phyloP scores from a whole-genome alignment of 2,329 filamentous ascomycete genomes.

The Microthyrium microscopicum region DNA sequence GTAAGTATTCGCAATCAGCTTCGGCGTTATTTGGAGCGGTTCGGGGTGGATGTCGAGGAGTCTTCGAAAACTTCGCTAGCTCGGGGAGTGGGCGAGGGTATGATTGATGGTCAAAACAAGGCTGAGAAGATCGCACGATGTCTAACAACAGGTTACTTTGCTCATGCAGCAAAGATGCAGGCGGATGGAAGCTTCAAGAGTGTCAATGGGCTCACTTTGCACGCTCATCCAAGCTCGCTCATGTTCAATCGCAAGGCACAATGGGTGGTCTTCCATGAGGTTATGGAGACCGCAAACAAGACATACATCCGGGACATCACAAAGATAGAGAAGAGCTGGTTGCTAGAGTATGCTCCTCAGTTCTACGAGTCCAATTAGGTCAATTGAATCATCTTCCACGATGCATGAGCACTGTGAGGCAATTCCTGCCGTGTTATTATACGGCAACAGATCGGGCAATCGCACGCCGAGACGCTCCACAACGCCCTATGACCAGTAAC shows the following conservation, averaged over 20 bases:
- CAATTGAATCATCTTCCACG: too few species aligned
- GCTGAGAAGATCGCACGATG: slow-evolving; percentile 68
- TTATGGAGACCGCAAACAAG: slow-evolving; percentile 78
- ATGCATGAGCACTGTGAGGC: too few species aligned
- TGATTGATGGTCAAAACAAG: slow-evolving; percentile 27
- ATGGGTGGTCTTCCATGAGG: slow-evolving; percentile 91
- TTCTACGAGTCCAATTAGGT: too few species aligned
- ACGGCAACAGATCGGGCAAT: too few species aligned
- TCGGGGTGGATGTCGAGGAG: slow-evolving; percentile 56
- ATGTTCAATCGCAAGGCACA: slow-evolving; percentile 96
- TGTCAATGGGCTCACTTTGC: slow-evolving; percentile 62
- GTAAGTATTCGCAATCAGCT: slow-evolving; percentile 78
- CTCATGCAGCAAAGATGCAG: slow-evolving; percentile 86
- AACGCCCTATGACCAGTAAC: too few species aligned
- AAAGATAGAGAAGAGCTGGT: slow-evolving; percentile 87
- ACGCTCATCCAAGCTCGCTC: slow-evolving; percentile 81
- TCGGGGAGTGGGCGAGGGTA: slow-evolving; percentile 21
- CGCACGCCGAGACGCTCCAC: too few species aligned
- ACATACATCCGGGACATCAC: slow-evolving; percentile 80
- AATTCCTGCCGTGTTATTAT: too few species aligned
- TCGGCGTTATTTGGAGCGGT: slow-evolving; percentile 71
- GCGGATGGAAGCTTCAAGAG: slow-evolving; percentile 79
- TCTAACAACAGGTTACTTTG: slow-evolving; percentile 79
- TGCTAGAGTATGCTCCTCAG: slow-evolving; percentile 71
- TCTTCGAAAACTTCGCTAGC: slow-evolving; percentile 28